Percentiles rank a stretch among this genome's conserved stretches.
phyloP scores from a whole-genome alignment of 495 filamentous ascomycete species.

The Lasiosphaeris hirsuta region DNA sequence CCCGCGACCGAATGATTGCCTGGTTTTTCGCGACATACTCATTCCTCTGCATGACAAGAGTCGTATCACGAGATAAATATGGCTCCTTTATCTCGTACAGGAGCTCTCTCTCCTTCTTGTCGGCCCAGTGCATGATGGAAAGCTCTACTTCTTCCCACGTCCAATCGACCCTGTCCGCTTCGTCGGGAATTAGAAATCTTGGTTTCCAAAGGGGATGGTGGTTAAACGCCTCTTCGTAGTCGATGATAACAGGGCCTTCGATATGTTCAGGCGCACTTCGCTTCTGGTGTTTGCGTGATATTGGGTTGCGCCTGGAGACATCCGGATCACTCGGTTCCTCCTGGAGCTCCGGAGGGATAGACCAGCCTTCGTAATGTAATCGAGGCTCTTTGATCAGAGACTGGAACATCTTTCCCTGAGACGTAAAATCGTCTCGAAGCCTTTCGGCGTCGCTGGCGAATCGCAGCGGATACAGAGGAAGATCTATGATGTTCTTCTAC shows the following conservation, averaged over 20 bases:
- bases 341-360: slow-evolving; percentile 27
- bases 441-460: slow-evolving; percentile 33
- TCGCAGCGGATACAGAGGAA: slow-evolving; percentile 55
- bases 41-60: background rate
- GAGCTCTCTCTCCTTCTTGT: background rate
- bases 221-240: slow-evolving; percentile 45
- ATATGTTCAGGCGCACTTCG: slow-evolving; percentile 26
- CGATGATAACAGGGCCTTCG: slow-evolving; percentile 50
- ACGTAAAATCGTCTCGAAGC: slow-evolving; percentile 17
- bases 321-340: background rate
- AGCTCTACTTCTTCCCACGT: background rate
- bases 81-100: slow-evolving; percentile 3
- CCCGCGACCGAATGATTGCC: background rate
- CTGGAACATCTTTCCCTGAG: slow-evolving; percentile 25
- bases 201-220: slow-evolving; percentile 29
- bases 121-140: slow-evolving; percentile 1
- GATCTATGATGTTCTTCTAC: slow-evolving; percentile 50
- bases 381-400: slow-evolving; percentile 46
- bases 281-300: slow-evolving; percentile 7
- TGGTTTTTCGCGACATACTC: background rate
- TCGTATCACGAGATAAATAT: background rate
- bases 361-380: slow-evolving; percentile 43
- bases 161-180: background rate
- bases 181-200: slow-evolving; percentile 16
- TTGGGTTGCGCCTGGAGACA: background rate